Percentiles rank a stretch among this genome's conserved stretches.
These are phyloP conservation scores for Tricladium varicosporioides DNA, from an alignment of 2,329 filamentous ascomycete species.

Conservation along the genomic window DNA sequence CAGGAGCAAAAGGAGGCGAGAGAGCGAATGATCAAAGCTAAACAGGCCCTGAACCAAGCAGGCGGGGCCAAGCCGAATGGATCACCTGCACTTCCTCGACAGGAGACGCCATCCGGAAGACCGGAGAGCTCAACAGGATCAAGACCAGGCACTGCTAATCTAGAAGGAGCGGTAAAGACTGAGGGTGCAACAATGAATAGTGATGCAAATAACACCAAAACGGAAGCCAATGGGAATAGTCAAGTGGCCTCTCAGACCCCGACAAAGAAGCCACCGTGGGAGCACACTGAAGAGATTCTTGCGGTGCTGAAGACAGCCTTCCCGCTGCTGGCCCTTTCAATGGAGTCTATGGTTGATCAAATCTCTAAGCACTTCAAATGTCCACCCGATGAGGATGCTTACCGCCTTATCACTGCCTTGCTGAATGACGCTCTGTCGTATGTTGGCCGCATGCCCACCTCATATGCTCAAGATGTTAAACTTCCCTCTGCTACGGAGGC, in stretches of 20 bases:
- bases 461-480: conserved; percentile 89
- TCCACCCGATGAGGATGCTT: conserved; percentile 95
- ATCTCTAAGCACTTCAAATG: conserved; percentile 99
- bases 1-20: conserved; percentile 71
- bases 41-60: conserved; percentile 29
- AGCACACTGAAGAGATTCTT: conserved; percentile 94
- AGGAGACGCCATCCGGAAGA: conserved; percentile 26
- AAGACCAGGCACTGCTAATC: conserved; percentile 42
- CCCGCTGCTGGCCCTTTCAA: conserved; percentile 89
- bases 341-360: conserved; percentile 99
- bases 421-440: conserved; percentile 94
- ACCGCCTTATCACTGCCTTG: conserved; percentile 93
- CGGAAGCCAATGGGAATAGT: conserved; percentile 17
- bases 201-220: conserved; percentile 37
- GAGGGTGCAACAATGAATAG: conserved; percentile 30
- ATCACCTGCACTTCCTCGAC: conserved; percentile 29
- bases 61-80: conserved; percentile 29
- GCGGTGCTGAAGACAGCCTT: conserved; percentile 95
- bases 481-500: conserved; percentile 86
- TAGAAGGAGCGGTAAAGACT: conserved; percentile 36
- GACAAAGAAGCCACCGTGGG: conserved; percentile 80
- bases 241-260: conserved; percentile 22
- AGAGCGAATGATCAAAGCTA: conserved; percentile 35
- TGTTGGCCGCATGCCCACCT: conserved; percentile 80
- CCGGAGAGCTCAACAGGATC: conserved; percentile 31